Base-by-base conservation (phyloP, 2,329 filamentous ascomycete genomes). In the Aphanocladium album region DNA sequence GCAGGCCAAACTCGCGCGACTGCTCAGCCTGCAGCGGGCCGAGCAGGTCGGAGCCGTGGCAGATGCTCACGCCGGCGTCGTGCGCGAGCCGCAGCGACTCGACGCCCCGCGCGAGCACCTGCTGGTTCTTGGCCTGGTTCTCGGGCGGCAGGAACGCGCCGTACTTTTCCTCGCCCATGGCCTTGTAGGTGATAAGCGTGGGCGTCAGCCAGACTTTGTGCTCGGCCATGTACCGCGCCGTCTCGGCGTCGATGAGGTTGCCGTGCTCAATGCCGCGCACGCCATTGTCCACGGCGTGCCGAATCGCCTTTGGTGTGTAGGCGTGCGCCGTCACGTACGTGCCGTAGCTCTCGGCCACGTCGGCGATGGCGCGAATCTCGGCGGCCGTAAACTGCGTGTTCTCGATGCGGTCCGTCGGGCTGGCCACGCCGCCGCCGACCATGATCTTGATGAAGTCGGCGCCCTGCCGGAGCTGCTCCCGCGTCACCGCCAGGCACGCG, bases 381-480 rank as follows among this genome's bases (percentile, higher is more conserved):
- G 78, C 79, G 0, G 76, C 71, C 0, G 82, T 82, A 69, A 86
- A 87, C 67, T 87, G 84, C 16, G 80, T 70, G 65, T 80, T 76
- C 8, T 79, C 76, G 12, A 86, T 71, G 43, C 71, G 72, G 66
- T 86, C 84, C 0, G 81, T 84, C 0, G 82, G 81, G 12, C 77
- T 81, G 0, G 80, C 77, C 1, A 87, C 83, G 9, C 84, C 84
- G 1, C 84, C 83, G 5, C 77, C 77, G 1, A 75, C 75, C 82
- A 86, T 86, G 63, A 87, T 83, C 69, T 87, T 87, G 69, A 87
- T 78, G 64, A 86, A 86, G 66, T 86, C 81, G 1, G 82, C 80
- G 2, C 84, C 84, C 9, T 71, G 74, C 2, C 83, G 74, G 0
- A 87, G 68, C 67, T 86, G 79, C 56, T 85, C 82, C 2, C 84